Conservation (phyloP, 225 moss, liverwort and hornwort species). For the Physcomitrium patens region DNA sequence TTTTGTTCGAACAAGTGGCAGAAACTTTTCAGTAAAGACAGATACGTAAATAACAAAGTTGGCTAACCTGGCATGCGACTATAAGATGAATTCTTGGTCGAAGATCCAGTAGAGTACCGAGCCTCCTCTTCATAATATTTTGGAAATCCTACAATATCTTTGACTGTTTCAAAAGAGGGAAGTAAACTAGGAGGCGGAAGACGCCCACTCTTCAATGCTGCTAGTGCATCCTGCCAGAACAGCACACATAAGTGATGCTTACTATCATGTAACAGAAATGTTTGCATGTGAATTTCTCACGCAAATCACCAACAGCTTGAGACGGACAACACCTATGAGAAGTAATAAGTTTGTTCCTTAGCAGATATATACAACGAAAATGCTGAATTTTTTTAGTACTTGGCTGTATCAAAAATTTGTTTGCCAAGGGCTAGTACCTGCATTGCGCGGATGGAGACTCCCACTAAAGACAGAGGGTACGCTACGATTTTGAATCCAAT, state of each 20-base stretch:
- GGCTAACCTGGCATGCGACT: constrained; percentile 46
- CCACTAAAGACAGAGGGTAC: constrained; percentile 92
- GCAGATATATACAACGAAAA: not conserved
- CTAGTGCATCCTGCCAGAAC: constrained; percentile 74
- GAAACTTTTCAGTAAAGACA: not conserved
- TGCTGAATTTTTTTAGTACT: not conserved
- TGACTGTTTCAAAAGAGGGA: constrained; percentile 75
- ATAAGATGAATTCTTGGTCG: constrained; percentile 32
- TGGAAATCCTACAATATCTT: constrained; percentile 78
- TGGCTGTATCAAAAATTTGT: constrained; percentile 1
- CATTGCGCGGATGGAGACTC: constrained; percentile 95
- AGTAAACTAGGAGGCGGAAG: constrained; percentile 76
- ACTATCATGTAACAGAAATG: constrained; percentile 6
- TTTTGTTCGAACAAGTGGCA: not conserved
- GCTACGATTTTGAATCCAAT: constrained; percentile 87
- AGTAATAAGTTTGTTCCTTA: not conserved
- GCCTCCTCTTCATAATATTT: constrained; percentile 79
- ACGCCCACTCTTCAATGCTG: constrained; percentile 81
- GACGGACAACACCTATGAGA: not conserved
- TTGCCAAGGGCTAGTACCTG: constrained; percentile 52
- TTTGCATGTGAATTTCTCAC: constrained; percentile 2
- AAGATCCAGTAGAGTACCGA: constrained; percentile 54
- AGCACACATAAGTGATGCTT: constrained; percentile 2
- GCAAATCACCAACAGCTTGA: constrained; percentile 1
- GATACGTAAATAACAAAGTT: constrained; percentile 7